A percentile compares a stretch with the other conserved stretches of the same genome.
Conservation (phyloP, 1,284 basidiomycete genomes). For the Ganoderma boninense region DNA sequence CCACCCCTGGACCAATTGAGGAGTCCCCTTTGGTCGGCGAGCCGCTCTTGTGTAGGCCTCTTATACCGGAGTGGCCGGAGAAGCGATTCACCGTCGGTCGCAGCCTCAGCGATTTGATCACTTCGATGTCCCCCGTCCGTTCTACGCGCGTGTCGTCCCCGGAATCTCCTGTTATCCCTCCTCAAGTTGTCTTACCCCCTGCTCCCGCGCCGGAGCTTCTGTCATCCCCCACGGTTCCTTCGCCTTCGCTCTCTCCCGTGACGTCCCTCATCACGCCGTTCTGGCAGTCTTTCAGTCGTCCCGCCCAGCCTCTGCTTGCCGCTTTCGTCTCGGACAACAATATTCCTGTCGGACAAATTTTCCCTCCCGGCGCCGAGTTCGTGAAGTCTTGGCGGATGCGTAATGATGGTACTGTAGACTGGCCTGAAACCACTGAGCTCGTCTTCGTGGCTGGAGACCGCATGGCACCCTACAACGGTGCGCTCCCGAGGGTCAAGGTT, state of each 20-base stretch:
- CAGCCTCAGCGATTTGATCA: conserved; percentile 28
- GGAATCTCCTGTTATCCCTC: not conserved
- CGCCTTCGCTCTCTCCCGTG: conserved; percentile 12
- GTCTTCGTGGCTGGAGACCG: conserved; percentile 73
- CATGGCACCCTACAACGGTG: conserved; percentile 47
- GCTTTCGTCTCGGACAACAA: conserved; percentile 73
- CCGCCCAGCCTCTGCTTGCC: conserved; percentile 50
- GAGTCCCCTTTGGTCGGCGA: conserved; percentile 43
- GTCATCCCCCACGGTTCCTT: not conserved
- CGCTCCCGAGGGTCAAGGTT: conserved; percentile 51
- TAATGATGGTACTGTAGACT: conserved; percentile 68
- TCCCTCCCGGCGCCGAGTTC: conserved; percentile 86
- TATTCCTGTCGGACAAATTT: conserved; percentile 77
- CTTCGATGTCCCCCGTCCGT: conserved; percentile 2
- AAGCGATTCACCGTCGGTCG: conserved; percentile 20
- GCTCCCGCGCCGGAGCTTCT: not conserved
- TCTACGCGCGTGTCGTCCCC: not conserved
- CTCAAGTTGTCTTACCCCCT: not conserved
- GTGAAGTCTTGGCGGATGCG: conserved; percentile 82
- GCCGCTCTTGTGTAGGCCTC: conserved; percentile 41
- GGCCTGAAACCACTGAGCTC: conserved; percentile 74
- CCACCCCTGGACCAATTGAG: conserved; percentile 13
- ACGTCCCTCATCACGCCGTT: conserved; percentile 10
- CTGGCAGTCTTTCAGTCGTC: conserved; percentile 14
- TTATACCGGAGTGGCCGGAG: conserved; percentile 18